These are phyloP conservation scores for Salix udensis DNA, from an alignment of 345 rosid species.

Conservation along the genomic window DNA sequence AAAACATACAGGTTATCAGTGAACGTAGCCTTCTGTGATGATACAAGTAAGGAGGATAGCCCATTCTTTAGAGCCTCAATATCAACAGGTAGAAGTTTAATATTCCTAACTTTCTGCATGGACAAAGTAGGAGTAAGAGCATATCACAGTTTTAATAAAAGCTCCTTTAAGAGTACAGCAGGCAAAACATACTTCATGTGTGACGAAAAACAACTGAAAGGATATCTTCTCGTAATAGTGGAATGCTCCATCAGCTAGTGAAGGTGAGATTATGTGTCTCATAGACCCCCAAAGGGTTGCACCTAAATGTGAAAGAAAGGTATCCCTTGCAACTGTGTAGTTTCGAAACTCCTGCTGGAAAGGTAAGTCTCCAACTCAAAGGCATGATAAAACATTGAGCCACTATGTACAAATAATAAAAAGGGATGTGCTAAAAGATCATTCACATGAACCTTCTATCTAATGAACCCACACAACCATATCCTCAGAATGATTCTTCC, in stretches of 20 bases:
- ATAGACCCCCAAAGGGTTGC: constrained; percentile 92
- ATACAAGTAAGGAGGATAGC: constrained; percentile 78
- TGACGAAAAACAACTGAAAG: constrained; percentile 86
- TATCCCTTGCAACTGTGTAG: constrained; percentile 96
- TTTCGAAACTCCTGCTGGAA: constrained; percentile 69
- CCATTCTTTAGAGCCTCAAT: constrained; percentile 70
- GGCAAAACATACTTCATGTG: constrained; percentile 69
- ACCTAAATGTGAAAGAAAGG: constrained; percentile 94
- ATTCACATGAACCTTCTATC: neutral
- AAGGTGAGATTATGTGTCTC: constrained; percentile 90
- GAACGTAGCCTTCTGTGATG: constrained; percentile 79
- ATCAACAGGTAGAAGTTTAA: constrained; percentile 79
- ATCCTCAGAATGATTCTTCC: neutral
- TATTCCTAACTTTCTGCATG: constrained; percentile 63
- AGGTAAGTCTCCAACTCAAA: constrained; percentile 14
- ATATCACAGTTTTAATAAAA: constrained; percentile 15
- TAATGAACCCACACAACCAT: neutral
- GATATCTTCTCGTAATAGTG: constrained; percentile 93
- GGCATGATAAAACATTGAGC: neutral
- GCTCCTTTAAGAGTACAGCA: constrained; percentile 9
- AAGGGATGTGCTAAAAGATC: neutral
- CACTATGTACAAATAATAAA: neutral
- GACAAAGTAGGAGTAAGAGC: constrained; percentile 21
- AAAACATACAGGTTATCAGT: constrained; percentile 63
- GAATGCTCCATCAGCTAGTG: constrained; percentile 94